These are phyloP conservation scores for Wickerhamiella nectarea DNA, from an alignment of 805 yeast genomes.

Conservation along the genomic window DNA sequence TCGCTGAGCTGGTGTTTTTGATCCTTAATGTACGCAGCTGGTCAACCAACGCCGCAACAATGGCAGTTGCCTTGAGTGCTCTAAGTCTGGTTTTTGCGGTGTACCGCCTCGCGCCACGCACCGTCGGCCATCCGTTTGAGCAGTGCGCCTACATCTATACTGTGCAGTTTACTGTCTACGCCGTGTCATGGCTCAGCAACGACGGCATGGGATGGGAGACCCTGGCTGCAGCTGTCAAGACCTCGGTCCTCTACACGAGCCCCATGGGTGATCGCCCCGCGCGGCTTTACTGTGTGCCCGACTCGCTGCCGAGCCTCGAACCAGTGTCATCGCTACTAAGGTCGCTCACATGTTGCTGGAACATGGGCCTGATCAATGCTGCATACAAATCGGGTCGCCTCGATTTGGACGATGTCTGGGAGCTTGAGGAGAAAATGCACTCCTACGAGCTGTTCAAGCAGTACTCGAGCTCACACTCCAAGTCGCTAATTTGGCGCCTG, in stretches of 20 bases:
- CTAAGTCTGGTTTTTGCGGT: conserved; percentile 10
- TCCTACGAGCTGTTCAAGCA: conserved; percentile 52
- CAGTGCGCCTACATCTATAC: conserved; percentile 17
- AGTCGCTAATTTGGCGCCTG: conserved; percentile 29
- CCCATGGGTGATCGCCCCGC: conserved; percentile 56
- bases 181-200: conserved; percentile 4
- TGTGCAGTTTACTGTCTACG: not conserved
- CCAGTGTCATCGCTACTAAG: conserved; percentile 46
- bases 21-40: not conserved
- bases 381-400: conserved; percentile 44
- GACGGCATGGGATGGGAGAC: conserved; percentile 12
- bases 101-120: not conserved
- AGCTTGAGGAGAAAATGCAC: conserved; percentile 65
- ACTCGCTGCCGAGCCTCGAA: conserved; percentile 62
- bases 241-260: conserved; percentile 41
- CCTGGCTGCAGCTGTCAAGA: conserved; percentile 33
- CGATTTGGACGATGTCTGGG: conserved; percentile 63
- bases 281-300: conserved; percentile 26
- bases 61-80: conserved; percentile 5
- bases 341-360: conserved; percentile 61
- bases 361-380: conserved; percentile 51
- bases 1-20: conserved; percentile 4
- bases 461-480: conserved; percentile 21
- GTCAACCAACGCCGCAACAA: not conserved
- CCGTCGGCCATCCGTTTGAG: conserved; percentile 14